These are phyloP conservation scores for Ilex aquifolium DNA, from an alignment of 257 asterid species.

Conservation along the genomic window DNA sequence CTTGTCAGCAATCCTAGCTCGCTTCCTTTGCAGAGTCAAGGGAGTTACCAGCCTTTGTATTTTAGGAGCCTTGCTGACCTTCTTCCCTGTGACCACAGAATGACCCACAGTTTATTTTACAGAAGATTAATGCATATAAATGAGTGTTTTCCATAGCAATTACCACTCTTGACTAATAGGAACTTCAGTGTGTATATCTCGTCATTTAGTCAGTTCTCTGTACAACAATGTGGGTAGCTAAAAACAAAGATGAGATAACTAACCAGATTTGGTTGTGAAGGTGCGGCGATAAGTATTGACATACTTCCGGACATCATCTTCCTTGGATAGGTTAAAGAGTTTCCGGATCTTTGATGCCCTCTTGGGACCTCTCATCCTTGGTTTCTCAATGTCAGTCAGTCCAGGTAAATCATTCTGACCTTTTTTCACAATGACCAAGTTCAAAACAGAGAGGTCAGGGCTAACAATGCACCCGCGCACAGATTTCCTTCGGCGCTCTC, in stretches of 20 bases:
- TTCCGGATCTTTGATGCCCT: conserved; percentile 80
- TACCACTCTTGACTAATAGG: not conserved
- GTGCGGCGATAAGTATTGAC: conserved; percentile 73
- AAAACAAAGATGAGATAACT: conserved; percentile 7
- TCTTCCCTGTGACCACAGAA: conserved; percentile 38
- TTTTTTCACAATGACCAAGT: conserved; percentile 69
- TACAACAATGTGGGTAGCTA: not conserved
- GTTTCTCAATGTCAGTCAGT: conserved; percentile 66
- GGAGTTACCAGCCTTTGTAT: conserved; percentile 90
- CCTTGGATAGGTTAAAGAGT: conserved; percentile 69
- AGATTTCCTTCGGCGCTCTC: conserved; percentile 77
- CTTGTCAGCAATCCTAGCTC: conserved; percentile 68
- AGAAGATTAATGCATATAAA: too few species aligned
- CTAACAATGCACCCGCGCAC: conserved; percentile 88
- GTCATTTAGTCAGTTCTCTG: not conserved
- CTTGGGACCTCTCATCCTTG: conserved; percentile 85
- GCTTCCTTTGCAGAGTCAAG: conserved; percentile 70
- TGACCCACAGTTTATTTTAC: not conserved
- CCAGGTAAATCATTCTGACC: conserved; percentile 80
- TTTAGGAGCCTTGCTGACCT: conserved; percentile 72
- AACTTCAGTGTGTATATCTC: not conserved
- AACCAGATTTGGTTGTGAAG: conserved; percentile 53
- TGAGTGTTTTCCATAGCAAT: not conserved
- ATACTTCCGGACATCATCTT: conserved; percentile 72
- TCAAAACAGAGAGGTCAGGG: conserved; percentile 63